Percentiles rank a stretch among this genome's conserved stretches.
Conservation (phyloP, 306 rosid species). For the Quillaja saponaria region DNA sequence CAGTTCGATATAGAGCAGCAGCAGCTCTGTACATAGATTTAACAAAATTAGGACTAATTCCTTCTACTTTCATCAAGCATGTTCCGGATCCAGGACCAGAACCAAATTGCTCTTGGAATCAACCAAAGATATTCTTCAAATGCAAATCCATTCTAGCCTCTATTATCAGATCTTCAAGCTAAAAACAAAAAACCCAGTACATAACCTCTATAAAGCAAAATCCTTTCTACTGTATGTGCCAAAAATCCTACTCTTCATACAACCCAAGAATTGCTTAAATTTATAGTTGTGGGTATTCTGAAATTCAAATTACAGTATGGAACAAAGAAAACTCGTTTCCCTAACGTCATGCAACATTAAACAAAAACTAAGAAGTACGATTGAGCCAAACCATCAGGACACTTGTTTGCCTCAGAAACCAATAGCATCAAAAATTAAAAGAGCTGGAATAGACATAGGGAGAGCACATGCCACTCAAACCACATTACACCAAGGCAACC, state of each 20-base stretch:
- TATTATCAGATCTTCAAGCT: slow-evolving; percentile 25
- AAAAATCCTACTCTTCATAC: slow-evolving; percentile 3
- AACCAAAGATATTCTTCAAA: slow-evolving; percentile 63
- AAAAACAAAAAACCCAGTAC: slow-evolving; percentile 14
- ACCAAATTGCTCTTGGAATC: slow-evolving; percentile 75
- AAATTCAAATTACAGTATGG: no score
- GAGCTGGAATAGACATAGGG: no score
- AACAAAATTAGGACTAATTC: slow-evolving; percentile 54
- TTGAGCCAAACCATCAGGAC: no score
- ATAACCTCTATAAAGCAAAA: slow-evolving; percentile 25
- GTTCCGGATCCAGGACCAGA: slow-evolving; percentile 78
- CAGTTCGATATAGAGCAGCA: slow-evolving; percentile 60
- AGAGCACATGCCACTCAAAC: no score
- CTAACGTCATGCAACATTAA: no score
- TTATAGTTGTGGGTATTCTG: no score
- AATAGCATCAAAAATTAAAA: no score
- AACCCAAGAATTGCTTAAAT: no score
- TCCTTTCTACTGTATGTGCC: not conserved
- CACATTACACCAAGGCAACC: no score
- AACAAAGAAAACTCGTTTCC: no score
- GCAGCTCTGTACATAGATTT: slow-evolving; percentile 60
- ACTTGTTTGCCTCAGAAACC: no score
- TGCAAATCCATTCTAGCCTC: slow-evolving; percentile 56
- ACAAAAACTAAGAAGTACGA: no score
- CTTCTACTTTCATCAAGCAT: slow-evolving; percentile 65